phyloP scores from a whole-genome alignment of 2,329 filamentous ascomycete genomes.

The Neocucurbitaria cava region DNA sequence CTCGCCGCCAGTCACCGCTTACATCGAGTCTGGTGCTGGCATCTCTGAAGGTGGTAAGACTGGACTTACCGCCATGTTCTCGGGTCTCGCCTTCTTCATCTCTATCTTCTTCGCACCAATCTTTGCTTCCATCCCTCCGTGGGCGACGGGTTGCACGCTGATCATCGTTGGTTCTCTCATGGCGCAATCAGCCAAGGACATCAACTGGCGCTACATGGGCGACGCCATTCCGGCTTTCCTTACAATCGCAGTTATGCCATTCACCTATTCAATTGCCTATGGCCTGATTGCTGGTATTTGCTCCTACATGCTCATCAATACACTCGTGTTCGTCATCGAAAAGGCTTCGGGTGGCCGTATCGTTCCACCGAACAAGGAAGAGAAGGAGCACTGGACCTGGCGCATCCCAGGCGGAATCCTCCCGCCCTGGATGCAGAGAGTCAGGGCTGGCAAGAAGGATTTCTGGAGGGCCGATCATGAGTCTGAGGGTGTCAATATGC shows the following conservation, averaged over 20 bases:
- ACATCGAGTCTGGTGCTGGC: constrained; percentile 87
- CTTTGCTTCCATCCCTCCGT: constrained; percentile 86
- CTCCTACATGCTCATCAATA: constrained; percentile 79
- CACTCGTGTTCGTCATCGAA: constrained; percentile 71
- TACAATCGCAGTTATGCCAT: constrained; percentile 85
- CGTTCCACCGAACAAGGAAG: constrained; percentile 74
- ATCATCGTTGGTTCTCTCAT: constrained; percentile 89
- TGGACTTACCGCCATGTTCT: constrained; percentile 79
- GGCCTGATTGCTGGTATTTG: constrained; percentile 82
- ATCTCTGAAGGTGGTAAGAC: constrained; percentile 88
- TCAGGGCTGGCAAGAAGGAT: constrained; percentile 71
- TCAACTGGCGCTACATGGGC: constrained; percentile 85
- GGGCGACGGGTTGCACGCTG: constrained; percentile 88
- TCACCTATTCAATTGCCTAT: constrained; percentile 88
- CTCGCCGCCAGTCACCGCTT: constrained; percentile 81
- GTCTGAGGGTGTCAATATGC: constrained; percentile 30
- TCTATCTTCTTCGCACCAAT: constrained; percentile 89
- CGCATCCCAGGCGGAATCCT: constrained; percentile 76
- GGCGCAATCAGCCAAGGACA: constrained; percentile 77
- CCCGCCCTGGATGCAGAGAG: constrained; percentile 74
- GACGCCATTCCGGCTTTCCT: constrained; percentile 86
- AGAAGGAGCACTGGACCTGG: constrained; percentile 83
- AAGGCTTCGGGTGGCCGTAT: constrained; percentile 71
- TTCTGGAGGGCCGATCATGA: constrained; percentile 65
- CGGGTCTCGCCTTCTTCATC: constrained; percentile 79